phyloP scores from a whole-genome alignment of 1,284 basidiomycete species.

The Cryptococcus neoformans region DNA sequence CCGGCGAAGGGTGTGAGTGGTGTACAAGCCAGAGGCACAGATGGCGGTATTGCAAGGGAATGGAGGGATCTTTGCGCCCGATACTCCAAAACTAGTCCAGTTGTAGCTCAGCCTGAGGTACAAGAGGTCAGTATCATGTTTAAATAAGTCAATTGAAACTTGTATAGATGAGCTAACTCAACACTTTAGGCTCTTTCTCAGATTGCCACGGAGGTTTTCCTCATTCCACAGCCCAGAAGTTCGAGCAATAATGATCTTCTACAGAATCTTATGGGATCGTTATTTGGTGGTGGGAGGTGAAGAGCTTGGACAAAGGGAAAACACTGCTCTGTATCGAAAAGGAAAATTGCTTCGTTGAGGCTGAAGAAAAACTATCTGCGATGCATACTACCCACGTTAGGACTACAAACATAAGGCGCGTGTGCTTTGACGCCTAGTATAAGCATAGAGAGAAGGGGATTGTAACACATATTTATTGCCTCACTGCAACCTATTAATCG shows the following conservation, averaged over 20 bases:
- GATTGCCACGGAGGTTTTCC: constrained; percentile 65
- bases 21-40: constrained; percentile 58
- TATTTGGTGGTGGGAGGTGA: constrained; percentile 65
- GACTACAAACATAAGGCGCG: no score
- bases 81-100: constrained; percentile 57
- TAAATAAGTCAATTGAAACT: constrained; percentile 1
- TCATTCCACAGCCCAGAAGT: constrained; percentile 66
- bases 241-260: constrained; percentile 67
- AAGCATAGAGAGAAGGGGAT: no score
- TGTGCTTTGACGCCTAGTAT: no score
- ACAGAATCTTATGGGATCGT: constrained; percentile 74
- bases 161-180: background rate
- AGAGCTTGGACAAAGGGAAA: background rate
- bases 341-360: background rate
- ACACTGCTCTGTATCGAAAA: background rate
- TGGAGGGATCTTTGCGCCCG: constrained; percentile 80
- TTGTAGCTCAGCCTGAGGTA: constrained; percentile 65
- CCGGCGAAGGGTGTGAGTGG: constrained; percentile 56
- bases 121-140: constrained; percentile 59
- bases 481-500: no score
- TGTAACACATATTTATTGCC: no score
- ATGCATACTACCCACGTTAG: no score
- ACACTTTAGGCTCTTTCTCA: constrained; percentile 59
- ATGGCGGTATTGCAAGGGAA: constrained; percentile 55
- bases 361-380: background rate